Percentiles rank a stretch among this genome's conserved stretches.
Conservation (phyloP, 768 basidiomycete genomes). For the Cytidiella melzeri region DNA sequence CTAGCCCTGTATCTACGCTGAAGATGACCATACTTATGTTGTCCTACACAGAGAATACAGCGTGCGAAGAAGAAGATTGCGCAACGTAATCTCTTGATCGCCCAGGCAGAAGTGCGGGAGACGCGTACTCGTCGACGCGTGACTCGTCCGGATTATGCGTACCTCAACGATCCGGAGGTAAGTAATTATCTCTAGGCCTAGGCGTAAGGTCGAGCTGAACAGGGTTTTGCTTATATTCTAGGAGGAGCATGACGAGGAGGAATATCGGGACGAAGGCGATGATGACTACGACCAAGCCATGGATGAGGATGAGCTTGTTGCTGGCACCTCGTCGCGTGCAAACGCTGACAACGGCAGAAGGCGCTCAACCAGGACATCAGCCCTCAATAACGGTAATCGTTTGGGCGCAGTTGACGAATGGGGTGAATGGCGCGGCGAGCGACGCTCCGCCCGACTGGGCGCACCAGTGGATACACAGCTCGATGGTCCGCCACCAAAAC, state of each 20-base stretch:
- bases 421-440: slow-evolving; percentile 67
- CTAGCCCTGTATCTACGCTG: background rate
- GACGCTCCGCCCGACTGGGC: slow-evolving; percentile 63
- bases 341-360: slow-evolving; percentile 22
- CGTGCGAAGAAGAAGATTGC: slow-evolving; percentile 66
- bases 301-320: slow-evolving; percentile 37
- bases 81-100: slow-evolving; percentile 55
- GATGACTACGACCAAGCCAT: slow-evolving; percentile 55
- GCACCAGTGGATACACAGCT: slow-evolving; percentile 43
- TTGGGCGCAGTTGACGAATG: slow-evolving; percentile 46
- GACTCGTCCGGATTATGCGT: slow-evolving; percentile 76
- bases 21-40: background rate
- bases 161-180: slow-evolving; percentile 61
- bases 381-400: slow-evolving; percentile 34
- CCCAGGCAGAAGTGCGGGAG: slow-evolving; percentile 72
- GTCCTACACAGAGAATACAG: slow-evolving; percentile 54
- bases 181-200: slow-evolving; percentile 27
- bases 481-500: slow-evolving; percentile 54
- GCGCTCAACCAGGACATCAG: slow-evolving; percentile 39
- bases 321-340: slow-evolving; percentile 12
- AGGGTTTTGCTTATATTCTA: slow-evolving; percentile 24
- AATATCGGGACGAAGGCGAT: slow-evolving; percentile 57
- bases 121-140: slow-evolving; percentile 74
- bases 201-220: slow-evolving; percentile 25
- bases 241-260: slow-evolving; percentile 66